Evolutionary conservation across 2,329 filamentous ascomycete species (phyloP), one percentile per base, ranked within the genome.

Genomic region (Cladophialophora exuberans): DNA sequence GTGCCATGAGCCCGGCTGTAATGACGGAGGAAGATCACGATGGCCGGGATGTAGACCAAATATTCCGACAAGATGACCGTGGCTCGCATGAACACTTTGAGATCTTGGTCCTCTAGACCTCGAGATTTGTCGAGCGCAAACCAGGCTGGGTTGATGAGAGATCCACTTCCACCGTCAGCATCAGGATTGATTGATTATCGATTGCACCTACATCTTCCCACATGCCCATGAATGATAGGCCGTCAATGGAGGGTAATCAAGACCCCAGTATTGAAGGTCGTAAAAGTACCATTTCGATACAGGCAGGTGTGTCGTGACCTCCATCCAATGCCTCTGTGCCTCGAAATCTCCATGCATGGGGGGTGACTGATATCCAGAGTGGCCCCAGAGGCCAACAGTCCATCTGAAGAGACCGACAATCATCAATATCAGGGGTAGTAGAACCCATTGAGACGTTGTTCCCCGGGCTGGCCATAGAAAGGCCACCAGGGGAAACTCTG

Each of bases 291-390:
- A 99, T 71, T 94, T 88, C 9, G 90, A 94, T 31, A 95, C 80
- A 11, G 94, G 94, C 1, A 99, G 79, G 56, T 96, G 84, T 6
- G 84, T 89, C 1, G 94, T 97, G 62, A 99, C 79, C 69, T 99
- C 94, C 92, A 99, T 96, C 94, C 94, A 99, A 73, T 99, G 94
- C 65, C 94, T 80, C 72, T 99, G 94, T 3, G 95, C 94, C 76
- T 99, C 94, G 74, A 96, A 99, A 73, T 99, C 94, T 62, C 94
- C 94, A 68, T 92, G 89, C 85, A 97, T 91, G 4, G 94, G 94
- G 30, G 92, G 92, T 57, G 83, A 84, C 56, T 87, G 78, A 67
- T 87, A 89, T 52, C 93, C 94, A 65, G 94, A 99, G 72, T 97
- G 97, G 54, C 90, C 90, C 90, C 94, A 97, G 38, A 97, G 79